Percentiles rank a stretch among this genome's conserved stretches.
Evolutionary conservation across 1,139 yeast species (phyloP).

Genomic region (Saccharomyces hybrid): DNA sequence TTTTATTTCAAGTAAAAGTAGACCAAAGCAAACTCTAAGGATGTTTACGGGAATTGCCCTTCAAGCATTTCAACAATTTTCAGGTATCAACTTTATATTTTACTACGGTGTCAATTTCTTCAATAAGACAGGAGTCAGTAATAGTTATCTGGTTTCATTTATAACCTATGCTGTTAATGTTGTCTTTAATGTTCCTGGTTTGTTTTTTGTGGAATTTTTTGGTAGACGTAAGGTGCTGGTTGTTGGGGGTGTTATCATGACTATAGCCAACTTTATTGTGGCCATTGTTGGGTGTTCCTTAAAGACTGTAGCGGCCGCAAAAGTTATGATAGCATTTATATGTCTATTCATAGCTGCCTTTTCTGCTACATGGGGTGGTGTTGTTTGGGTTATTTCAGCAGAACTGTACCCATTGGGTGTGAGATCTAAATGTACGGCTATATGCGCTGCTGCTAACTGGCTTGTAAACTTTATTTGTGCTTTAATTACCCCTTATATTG

Average conservation of each 20-base stretch:
- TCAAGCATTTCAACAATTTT: constrained; percentile 71
- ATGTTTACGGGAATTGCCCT: constrained; percentile 63
- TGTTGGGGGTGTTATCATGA: constrained; percentile 62
- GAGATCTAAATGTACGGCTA: constrained; percentile 72
- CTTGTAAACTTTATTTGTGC: constrained; percentile 72
- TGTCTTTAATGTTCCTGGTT: constrained; percentile 63
- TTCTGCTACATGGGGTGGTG: constrained; percentile 88
- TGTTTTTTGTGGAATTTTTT: constrained; percentile 55
- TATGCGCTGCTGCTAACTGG: constrained; percentile 79
- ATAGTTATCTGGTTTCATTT: constrained; percentile 61
- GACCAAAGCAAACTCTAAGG: constrained; percentile 56
- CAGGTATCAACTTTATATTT: constrained; percentile 73
- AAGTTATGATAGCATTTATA: constrained; percentile 72
- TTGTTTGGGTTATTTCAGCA: constrained; percentile 69
- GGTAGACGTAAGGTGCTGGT: constrained; percentile 60
- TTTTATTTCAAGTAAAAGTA: constrained; percentile 56
- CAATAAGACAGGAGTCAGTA: constrained; percentile 50
- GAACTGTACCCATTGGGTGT: constrained; percentile 77
- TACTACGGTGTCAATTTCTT: constrained; percentile 76
- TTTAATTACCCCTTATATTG: constrained; percentile 64
- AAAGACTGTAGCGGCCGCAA: constrained; percentile 45
- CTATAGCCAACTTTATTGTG: constrained; percentile 51
- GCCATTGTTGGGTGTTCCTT: constrained; percentile 61
- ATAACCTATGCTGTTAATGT: constrained; percentile 70
- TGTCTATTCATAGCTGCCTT: constrained; percentile 74